Evolutionary conservation across 2,329 filamentous ascomycete species (phyloP).

Genomic region (Xylariaceae sp.): DNA sequence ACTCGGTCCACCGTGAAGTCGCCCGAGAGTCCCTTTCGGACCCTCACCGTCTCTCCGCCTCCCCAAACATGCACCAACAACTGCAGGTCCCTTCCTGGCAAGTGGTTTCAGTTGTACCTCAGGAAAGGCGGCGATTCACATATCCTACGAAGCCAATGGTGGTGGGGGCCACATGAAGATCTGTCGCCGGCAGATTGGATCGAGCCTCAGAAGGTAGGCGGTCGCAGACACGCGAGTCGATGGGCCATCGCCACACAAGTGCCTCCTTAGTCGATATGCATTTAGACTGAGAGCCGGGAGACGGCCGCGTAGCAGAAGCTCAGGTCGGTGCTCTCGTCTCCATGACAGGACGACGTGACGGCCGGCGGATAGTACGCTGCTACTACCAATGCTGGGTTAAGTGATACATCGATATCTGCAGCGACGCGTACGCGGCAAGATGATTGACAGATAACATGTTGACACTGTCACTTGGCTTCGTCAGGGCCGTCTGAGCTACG

Average conservation of each 20-base stretch:
- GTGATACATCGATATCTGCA: too few relatives aligned
- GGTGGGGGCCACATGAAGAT: conserved; percentile 19
- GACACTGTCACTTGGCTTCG: conserved; percentile 39
- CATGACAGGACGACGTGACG: too few relatives aligned
- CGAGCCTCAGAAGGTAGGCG: conserved; percentile 18
- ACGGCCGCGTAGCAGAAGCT: too few relatives aligned
- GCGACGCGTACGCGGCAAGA: too few relatives aligned
- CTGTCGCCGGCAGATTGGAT: conserved; percentile 17
- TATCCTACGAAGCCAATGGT: conserved; percentile 24
- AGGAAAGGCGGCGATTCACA: conserved; percentile 16
- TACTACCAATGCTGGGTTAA: not conserved
- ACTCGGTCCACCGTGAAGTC: not conserved
- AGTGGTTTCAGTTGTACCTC: conserved; percentile 10
- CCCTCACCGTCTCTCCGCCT: conserved; percentile 2
- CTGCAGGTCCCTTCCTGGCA: conserved; percentile 14
- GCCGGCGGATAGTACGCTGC: too few relatives aligned
- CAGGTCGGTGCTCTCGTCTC: too few relatives aligned
- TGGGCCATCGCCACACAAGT: too few relatives aligned
- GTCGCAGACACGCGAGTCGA: too few relatives aligned
- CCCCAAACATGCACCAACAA: conserved; percentile 18
- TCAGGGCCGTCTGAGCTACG: conserved; percentile 33
- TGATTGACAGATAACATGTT: too few relatives aligned
- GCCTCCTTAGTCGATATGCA: too few relatives aligned
- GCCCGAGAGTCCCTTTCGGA: not conserved
- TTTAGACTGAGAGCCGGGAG: too few relatives aligned